Evolutionary conservation across 1,284 basidiomycete species (phyloP).

Genomic region (Apiotrichum akiyoshidainum): DNA sequence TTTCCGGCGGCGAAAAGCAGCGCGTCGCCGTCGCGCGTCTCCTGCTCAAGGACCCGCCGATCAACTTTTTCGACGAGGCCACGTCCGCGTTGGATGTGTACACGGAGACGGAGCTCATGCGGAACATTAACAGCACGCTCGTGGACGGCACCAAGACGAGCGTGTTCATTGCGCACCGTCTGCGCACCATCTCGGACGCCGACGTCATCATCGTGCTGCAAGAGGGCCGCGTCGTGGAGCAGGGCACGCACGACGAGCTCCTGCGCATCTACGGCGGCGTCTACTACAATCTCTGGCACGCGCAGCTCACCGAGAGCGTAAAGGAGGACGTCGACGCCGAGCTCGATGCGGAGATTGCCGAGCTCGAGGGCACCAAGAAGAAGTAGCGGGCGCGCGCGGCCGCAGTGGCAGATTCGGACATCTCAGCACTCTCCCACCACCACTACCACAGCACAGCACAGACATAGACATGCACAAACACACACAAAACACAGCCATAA

Average conservation of each 20-base stretch:
- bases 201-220: slow-evolving; percentile 86
- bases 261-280: slow-evolving; percentile 64
- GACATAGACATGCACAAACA: too few relatives aligned
- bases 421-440: background rate
- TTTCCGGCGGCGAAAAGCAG: slow-evolving; percentile 97
- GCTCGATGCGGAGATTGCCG: slow-evolving; percentile 15
- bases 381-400: background rate
- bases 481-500: too few relatives aligned
- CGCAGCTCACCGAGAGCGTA: slow-evolving; percentile 58
- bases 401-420: background rate
- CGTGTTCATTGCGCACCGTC: slow-evolving; percentile 89
- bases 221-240: slow-evolving; percentile 79
- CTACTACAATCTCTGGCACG: slow-evolving; percentile 81
- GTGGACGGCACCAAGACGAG: slow-evolving; percentile 77
- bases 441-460: too few relatives aligned
- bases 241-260: slow-evolving; percentile 86
- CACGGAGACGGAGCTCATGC: slow-evolving; percentile 92
- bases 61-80: slow-evolving; percentile 98
- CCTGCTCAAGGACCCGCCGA: slow-evolving; percentile 87
- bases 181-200: slow-evolving; percentile 85
- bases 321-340: slow-evolving; percentile 22
- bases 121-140: slow-evolving; percentile 80
- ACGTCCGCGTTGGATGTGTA: slow-evolving; percentile 92
- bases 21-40: slow-evolving; percentile 88
- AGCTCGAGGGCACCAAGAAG: slow-evolving; percentile 7